These are phyloP conservation scores for Marasmius tenuissimus DNA, from an alignment of 1,284 basidiomycete genomes.

Conservation along the genomic window DNA sequence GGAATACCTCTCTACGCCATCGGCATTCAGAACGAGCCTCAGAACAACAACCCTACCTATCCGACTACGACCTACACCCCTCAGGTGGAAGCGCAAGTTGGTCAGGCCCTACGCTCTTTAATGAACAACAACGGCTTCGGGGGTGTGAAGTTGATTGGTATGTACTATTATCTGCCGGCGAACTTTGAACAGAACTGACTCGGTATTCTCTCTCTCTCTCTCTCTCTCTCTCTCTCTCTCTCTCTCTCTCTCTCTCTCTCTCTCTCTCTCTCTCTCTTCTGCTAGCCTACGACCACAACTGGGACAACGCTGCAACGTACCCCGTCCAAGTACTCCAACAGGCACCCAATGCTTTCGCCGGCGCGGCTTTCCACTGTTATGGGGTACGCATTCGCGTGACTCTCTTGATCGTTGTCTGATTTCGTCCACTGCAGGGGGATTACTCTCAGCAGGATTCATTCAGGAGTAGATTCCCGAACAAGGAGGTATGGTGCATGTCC, in stretches of 20 bases:
- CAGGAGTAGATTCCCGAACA: constrained; percentile 41
- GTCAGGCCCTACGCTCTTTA: constrained; percentile 40
- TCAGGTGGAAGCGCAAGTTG: constrained; percentile 45
- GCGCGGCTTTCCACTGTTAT: constrained; percentile 59
- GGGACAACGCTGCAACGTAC: constrained; percentile 48
- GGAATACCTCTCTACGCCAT: constrained; percentile 51
- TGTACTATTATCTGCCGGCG: constrained; percentile 20
- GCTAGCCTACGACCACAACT: constrained; percentile 45
- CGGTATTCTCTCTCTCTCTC: too few relatives aligned
- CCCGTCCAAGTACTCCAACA: constrained; percentile 47
- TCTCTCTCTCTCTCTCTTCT: background rate
- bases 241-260: constrained; percentile 1
- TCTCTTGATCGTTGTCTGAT: background rate
- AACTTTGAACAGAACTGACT: too few relatives aligned
- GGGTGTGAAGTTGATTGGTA: constrained; percentile 47
- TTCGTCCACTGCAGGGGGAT: constrained; percentile 26
- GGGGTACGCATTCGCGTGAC: constrained; percentile 14
- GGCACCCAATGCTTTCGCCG: constrained; percentile 42
- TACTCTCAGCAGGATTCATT: constrained; percentile 43
- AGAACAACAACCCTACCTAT: constrained; percentile 53
- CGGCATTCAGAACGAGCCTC: constrained; percentile 55
- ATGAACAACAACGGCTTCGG: constrained; percentile 50
- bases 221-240: too few relatives aligned
- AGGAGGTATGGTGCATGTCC: constrained; percentile 34
- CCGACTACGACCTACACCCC: constrained; percentile 46